These are phyloP conservation scores for Euphrasia arctica DNA, from an alignment of 305 asterid genomes.

Conservation along the genomic window DNA sequence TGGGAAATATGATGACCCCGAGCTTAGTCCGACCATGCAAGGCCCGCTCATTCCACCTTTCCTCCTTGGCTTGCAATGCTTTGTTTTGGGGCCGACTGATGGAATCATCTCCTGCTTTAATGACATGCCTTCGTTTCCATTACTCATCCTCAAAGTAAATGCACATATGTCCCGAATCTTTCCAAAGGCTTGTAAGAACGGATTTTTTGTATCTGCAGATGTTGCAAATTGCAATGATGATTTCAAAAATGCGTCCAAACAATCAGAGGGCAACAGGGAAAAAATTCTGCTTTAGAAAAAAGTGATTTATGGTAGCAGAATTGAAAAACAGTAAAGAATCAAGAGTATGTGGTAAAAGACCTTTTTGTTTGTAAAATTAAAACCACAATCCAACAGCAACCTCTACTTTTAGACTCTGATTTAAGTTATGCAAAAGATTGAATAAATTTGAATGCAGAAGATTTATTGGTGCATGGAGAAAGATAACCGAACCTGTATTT, in stretches of 20 bases:
- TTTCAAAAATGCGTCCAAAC: neutral
- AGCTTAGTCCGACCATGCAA: constrained; percentile 26
- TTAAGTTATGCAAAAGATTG: neutral
- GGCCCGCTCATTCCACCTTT: constrained; percentile 46
- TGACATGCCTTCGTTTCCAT: constrained; percentile 36
- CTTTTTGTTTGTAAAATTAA: neutral
- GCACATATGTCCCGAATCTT: constrained; percentile 57
- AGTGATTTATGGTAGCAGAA: neutral
- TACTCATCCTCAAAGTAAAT: constrained; percentile 39
- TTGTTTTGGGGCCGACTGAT: constrained; percentile 44
- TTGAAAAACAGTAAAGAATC: neutral
- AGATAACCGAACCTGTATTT: no score
- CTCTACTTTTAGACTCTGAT: neutral
- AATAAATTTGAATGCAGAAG: neutral
- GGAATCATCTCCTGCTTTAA: constrained; percentile 33
- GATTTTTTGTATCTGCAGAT: constrained; percentile 27
- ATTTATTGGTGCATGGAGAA: no score
- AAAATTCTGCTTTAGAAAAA: neutral
- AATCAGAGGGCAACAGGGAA: neutral
- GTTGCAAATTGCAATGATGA: constrained; percentile 15
- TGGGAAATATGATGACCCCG: constrained; percentile 40
- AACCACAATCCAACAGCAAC: neutral
- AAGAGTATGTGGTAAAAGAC: no score
- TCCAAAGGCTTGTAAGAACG: constrained; percentile 44
- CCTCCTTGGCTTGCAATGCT: constrained; percentile 59